Percentiles rank a stretch among this genome's conserved stretches.
Evolutionary conservation across 169 alveolate genomes (phyloP).

Genomic region (Plasmodium knowlesi): DNA sequence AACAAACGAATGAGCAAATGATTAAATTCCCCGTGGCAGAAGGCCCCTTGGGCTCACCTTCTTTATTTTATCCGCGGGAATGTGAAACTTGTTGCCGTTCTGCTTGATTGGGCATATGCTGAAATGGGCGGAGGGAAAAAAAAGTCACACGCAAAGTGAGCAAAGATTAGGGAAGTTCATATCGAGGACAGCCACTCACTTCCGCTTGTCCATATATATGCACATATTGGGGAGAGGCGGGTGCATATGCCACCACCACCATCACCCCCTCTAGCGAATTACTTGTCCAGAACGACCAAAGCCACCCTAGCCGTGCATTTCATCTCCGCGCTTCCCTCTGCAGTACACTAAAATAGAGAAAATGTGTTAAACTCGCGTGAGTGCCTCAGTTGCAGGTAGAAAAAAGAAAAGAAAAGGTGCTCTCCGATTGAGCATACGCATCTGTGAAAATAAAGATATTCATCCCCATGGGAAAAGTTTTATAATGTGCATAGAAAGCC

Average conservation of each 20-base stretch:
- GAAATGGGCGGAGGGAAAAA: not conserved
- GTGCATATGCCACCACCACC: too few species aligned
- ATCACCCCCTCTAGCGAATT: not conserved
- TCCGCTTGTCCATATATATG: not conserved
- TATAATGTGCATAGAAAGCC: not conserved
- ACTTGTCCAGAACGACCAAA: conserved; percentile 68
- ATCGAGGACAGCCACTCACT: not conserved
- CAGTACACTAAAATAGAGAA: conserved; percentile 41
- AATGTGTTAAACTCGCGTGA: not conserved
- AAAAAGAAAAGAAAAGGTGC: not conserved
- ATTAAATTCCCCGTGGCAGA: not conserved
- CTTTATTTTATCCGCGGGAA: conserved; percentile 36
- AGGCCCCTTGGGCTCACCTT: not conserved
- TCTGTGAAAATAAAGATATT: not conserved
- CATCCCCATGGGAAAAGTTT: not conserved
- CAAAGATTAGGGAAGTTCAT: not conserved
- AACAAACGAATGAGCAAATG: too few species aligned
- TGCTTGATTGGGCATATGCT: conserved; percentile 64
- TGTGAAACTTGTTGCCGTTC: conserved; percentile 21
- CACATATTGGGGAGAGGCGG: not conserved
- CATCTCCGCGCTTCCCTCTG: conserved; percentile 73
- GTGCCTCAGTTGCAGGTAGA: not conserved
- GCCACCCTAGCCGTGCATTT: conserved; percentile 75
- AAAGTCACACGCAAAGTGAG: not conserved
- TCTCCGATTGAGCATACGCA: not conserved